Percentiles rank a stretch among this genome's conserved stretches.
These are phyloP conservation scores for Camellia oleifera DNA, from an alignment of 179 eudicot genomes.

Conservation along the genomic window DNA sequence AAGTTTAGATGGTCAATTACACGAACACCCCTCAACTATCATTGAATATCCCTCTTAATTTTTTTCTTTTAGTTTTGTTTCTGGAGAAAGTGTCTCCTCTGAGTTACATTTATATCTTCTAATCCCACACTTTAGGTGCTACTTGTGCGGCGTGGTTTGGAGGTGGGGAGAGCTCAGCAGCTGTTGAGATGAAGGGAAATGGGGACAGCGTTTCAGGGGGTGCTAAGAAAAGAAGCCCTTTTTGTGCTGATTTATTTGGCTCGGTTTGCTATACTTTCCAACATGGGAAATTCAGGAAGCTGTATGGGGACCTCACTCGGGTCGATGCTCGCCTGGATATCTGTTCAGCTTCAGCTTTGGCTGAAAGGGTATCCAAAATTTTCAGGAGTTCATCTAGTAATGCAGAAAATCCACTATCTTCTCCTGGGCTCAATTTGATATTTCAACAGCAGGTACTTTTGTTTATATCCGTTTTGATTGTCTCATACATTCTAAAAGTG, in stretches of 20 bases:
- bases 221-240: conserved; percentile 36
- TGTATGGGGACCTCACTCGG: conserved; percentile 61
- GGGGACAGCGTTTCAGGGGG: conserved; percentile 15
- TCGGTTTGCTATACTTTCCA: conserved; percentile 72
- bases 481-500: background rate
- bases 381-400: conserved; percentile 25
- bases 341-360: conserved; percentile 61
- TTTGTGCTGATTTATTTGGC: conserved; percentile 79
- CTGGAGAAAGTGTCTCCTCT: background rate
- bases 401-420: conserved; percentile 37
- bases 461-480: background rate
- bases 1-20: too few relatives aligned
- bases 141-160: conserved; percentile 60
- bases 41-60: too few relatives aligned
- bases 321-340: conserved; percentile 80
- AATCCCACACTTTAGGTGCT: conserved; percentile 43
- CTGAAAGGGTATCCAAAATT: conserved; percentile 35
- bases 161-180: conserved; percentile 31
- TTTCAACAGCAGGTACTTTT: conserved; percentile 79
- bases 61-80: background rate
- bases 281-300: conserved; percentile 69
- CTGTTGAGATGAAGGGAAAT: conserved; percentile 18
- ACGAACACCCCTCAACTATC: too few relatives aligned
- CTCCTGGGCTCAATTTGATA: conserved; percentile 62
- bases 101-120: background rate